Conservation (phyloP, 2,329 filamentous ascomycete genomes). For the Sordariomycetes sp. region DNA sequence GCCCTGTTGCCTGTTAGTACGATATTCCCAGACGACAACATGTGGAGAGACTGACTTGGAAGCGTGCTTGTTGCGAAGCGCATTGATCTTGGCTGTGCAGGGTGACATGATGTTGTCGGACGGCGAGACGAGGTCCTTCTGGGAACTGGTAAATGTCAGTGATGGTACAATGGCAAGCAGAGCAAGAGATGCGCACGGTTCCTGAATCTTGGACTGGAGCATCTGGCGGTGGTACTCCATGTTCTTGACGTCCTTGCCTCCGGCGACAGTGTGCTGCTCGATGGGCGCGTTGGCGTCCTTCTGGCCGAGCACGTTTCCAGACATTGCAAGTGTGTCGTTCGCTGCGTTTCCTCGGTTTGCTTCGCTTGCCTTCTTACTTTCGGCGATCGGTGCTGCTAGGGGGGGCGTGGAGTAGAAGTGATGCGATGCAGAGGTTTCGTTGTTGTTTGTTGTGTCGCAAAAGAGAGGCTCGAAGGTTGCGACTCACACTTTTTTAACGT, state of each 20-base stretch:
- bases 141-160: neutral
- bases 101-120: conserved; percentile 88
- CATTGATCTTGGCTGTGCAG: conserved; percentile 72
- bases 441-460: no score
- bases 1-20: conserved; percentile 27
- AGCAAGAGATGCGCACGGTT: conserved; percentile 42
- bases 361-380: no score
- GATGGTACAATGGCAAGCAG: conserved; percentile 16
- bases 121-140: conserved; percentile 59
- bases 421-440: no score
- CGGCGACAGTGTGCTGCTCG: conserved; percentile 11
- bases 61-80: conserved; percentile 71
- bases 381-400: no score
- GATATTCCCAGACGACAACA: neutral
- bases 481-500: no score
- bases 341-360: no score
- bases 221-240: conserved; percentile 74
- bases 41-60: conserved; percentile 53
- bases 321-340: conserved; percentile 37
- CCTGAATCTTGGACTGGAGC: conserved; percentile 62
- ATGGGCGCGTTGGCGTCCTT: conserved; percentile 57
- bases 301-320: conserved; percentile 49
- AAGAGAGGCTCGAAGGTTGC: no score
- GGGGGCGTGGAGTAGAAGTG: no score
- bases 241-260: conserved; percentile 46